Percentiles rank a stretch among this genome's conserved stretches.
Conservation (phyloP, 495 filamentous ascomycete genomes). For the Physcia stellaris region DNA sequence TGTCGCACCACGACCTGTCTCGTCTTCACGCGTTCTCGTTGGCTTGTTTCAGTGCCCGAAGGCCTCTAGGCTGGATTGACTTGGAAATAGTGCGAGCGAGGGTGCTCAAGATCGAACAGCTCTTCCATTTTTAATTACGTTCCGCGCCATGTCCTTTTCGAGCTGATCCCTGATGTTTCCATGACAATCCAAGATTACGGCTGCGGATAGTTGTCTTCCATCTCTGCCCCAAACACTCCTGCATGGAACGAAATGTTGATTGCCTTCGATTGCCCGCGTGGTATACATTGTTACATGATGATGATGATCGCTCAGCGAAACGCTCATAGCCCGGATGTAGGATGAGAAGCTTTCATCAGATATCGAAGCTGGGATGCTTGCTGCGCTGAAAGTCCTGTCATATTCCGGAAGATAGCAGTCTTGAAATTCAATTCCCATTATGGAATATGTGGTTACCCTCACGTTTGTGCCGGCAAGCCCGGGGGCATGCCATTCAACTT, state of each 20-base stretch:
- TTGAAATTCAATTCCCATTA: constrained; percentile 1
- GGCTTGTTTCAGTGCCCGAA: too few relatives aligned
- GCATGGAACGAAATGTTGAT: constrained; percentile 33
- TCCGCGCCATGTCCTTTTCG: too few relatives aligned
- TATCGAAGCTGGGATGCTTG: not conserved
- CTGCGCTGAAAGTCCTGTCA: not conserved
- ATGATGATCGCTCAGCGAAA: not conserved
- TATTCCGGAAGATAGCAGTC: not conserved
- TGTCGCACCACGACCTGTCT: too few relatives aligned
- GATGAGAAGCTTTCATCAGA: not conserved
- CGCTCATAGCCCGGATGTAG: not conserved
- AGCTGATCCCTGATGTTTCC: too few relatives aligned
- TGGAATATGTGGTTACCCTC: constrained; percentile 3
- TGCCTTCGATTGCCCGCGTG: not conserved
- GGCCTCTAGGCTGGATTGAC: too few relatives aligned
- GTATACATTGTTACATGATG: not conserved
- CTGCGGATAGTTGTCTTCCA: constrained; percentile 26
- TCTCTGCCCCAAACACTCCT: constrained; percentile 30
- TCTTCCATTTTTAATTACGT: too few relatives aligned
- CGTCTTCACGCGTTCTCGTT: too few relatives aligned
- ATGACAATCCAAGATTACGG: too few relatives aligned
- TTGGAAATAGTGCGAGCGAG: too few relatives aligned
- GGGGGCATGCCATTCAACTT: constrained; percentile 61
- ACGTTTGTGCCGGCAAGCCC: constrained; percentile 22
- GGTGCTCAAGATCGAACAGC: too few relatives aligned